Conservation (phyloP, 2,329 filamentous ascomycete species). For the Epicoccum nigrum region DNA sequence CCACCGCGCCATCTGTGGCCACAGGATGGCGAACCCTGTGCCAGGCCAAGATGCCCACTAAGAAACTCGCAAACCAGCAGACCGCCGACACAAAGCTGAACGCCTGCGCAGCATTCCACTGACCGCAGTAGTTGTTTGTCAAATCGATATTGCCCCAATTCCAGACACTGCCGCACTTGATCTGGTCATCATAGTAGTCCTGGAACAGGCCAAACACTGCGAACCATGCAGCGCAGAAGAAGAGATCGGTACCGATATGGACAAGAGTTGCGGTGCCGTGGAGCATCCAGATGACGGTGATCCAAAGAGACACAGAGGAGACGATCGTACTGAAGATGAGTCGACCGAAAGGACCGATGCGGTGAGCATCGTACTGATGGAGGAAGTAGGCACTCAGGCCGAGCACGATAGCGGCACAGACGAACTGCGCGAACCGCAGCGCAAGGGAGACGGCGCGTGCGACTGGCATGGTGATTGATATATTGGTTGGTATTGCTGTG, state of each 20-base stretch:
- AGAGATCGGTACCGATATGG: constrained; percentile 71
- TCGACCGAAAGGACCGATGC: constrained; percentile 63
- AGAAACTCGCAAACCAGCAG: constrained; percentile 63
- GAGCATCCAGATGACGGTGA: constrained; percentile 72
- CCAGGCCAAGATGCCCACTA: constrained; percentile 22
- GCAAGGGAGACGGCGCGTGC: constrained; percentile 60
- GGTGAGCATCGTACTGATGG: constrained; percentile 40
- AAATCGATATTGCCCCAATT: constrained; percentile 61
- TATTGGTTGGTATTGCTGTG: constrained; percentile 4
- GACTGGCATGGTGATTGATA: constrained; percentile 25
- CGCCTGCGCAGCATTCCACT: constrained; percentile 73
- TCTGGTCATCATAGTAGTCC: constrained; percentile 27
- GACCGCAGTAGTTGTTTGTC: constrained; percentile 60
- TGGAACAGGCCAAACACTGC: constrained; percentile 48
- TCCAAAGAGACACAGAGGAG: constrained; percentile 69
- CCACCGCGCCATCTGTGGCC: not conserved
- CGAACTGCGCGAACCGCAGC: constrained; percentile 67
- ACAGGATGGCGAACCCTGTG: not conserved
- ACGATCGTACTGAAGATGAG: constrained; percentile 79
- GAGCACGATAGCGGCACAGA: constrained; percentile 66
- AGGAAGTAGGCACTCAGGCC: constrained; percentile 25
- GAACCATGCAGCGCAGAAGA: constrained; percentile 74
- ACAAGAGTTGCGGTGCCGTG: constrained; percentile 70
- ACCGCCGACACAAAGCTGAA: constrained; percentile 74
- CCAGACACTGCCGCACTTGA: constrained; percentile 35